Evolutionary conservation across 345 rosid genomes (phyloP), one percentile per base, ranked within the genome.

Genomic region (Iberis pinnata): DNA sequence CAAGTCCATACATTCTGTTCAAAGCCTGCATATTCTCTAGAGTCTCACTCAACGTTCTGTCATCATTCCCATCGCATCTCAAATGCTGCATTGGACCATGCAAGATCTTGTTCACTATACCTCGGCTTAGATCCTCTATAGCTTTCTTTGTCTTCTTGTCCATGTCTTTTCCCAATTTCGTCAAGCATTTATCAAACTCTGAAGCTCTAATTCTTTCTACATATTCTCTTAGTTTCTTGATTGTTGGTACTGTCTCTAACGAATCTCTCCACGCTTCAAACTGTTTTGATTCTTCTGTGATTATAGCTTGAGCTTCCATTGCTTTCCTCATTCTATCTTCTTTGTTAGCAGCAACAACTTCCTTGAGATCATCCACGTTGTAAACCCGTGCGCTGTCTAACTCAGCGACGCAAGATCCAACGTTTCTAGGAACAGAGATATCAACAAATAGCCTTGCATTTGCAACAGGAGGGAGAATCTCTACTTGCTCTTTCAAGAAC

Each of bases 251-350:
- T 0, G 95, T 90, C 73, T 84, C 98, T 33, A 92, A 41, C 0
- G 98, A 92, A 67, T 88, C 98, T 58, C 93, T 82, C 98, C 98
- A 92, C 27, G 93, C 89, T 58, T 75, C 89, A 61, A 92, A 92
- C 58, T 79, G 82, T 58, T 80, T 83, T 2, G 93, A 76, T 68
- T 88, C 98, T 58, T 83, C 89, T 1, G 74, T 37, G 20, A 88
- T 83, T 55, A 92, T 88, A 27, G 68, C 70, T 55, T 80, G 88
- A 71, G 98, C 98, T 77, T 92, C 98, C 89, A 76, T 80, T 31
- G 95, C 96, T 70, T 85, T 88, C 33, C 77, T 68, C 43, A 80
- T 72, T 9, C 95, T 78, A 49, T 92, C 98, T 76, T 92, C 96
- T 71, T 88, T 88, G 50, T 92, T 92, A n/a, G 98, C 89, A 44